Conservation (phyloP, 345 rosid species). For the Arabidopsis thaliana region DNA sequence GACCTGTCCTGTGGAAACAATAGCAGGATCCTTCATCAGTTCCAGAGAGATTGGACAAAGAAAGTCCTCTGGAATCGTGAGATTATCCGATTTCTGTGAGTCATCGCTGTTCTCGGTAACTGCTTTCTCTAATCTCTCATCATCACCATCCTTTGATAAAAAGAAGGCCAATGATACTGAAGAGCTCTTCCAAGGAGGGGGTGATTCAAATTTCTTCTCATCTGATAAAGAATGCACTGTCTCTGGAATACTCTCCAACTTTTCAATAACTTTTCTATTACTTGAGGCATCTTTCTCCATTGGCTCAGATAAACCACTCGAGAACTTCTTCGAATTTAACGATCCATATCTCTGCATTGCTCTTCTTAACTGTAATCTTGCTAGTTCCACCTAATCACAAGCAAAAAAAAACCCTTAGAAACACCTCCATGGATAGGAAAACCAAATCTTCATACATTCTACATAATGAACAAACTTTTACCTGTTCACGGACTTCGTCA, state of each 20-base stretch:
- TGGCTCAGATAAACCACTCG: slow-evolving; percentile 56
- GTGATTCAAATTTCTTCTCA: slow-evolving; percentile 40
- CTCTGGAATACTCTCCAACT: slow-evolving; percentile 36
- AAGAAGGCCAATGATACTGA: slow-evolving; percentile 46
- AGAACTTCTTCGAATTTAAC: slow-evolving; percentile 53
- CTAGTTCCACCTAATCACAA: slow-evolving; percentile 67
- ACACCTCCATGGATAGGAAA: not conserved
- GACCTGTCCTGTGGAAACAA: slow-evolving; percentile 94
- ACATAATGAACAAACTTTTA: slow-evolving; percentile 26
- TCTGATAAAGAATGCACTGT: slow-evolving; percentile 28
- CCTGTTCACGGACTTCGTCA: slow-evolving; percentile 89
- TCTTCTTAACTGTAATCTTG: slow-evolving; percentile 78
- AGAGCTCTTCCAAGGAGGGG: slow-evolving; percentile 41
- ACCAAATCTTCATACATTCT: not conserved
- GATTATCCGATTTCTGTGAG: slow-evolving; percentile 56
- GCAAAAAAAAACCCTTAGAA: slow-evolving; percentile 2
- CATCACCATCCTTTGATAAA: slow-evolving; percentile 48
- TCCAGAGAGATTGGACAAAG: slow-evolving; percentile 92
- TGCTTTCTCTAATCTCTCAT: slow-evolving; percentile 45
- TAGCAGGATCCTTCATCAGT: slow-evolving; percentile 93
- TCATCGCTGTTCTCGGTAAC: slow-evolving; percentile 51
- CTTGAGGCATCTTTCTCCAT: slow-evolving; percentile 48
- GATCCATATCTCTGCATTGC: slow-evolving; percentile 69
- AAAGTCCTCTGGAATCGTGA: slow-evolving; percentile 74
- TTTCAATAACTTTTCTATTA: slow-evolving; percentile 43